Percentiles rank a stretch among this genome's conserved stretches.
Conservation (phyloP, 495 filamentous ascomycete species). For the Thermochaetoides thermophila region DNA sequence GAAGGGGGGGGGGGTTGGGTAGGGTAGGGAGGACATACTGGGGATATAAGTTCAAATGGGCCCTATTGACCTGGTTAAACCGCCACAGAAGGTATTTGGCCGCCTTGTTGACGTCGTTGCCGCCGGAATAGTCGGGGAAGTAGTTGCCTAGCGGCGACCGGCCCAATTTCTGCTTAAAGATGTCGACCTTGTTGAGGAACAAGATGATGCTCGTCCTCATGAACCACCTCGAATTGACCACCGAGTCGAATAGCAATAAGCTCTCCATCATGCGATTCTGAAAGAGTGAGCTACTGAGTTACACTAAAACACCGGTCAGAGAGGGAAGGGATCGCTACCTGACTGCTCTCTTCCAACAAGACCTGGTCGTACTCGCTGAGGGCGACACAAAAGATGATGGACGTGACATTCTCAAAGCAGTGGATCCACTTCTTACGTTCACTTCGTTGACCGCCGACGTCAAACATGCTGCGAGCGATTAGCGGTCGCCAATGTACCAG, state of each 20-base stretch:
- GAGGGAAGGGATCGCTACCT: constrained; percentile 55
- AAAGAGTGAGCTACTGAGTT: no score
- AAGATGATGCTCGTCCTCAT: constrained; percentile 97
- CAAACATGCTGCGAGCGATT: constrained; percentile 68
- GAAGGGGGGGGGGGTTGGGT: constrained; percentile 19
- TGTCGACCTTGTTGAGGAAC: constrained; percentile 96
- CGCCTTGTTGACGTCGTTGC: constrained; percentile 92
- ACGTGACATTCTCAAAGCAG: constrained; percentile 98
- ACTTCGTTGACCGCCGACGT: constrained; percentile 91
- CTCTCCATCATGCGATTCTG: constrained; percentile 99
- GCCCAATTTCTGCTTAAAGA: constrained; percentile 87
- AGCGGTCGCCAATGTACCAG: constrained; percentile 11
- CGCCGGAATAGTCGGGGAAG: constrained; percentile 95
- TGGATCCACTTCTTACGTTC: constrained; percentile 99
- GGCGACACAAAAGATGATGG: constrained; percentile 99
- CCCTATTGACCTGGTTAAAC: constrained; percentile 96
- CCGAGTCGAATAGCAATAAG: constrained; percentile 92
- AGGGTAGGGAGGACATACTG: constrained; percentile 50
- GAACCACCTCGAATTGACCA: constrained; percentile 98
- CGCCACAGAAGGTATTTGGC: constrained; percentile 96
- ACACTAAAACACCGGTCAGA: no score
- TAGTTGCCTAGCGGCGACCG: constrained; percentile 82
- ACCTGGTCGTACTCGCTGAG: constrained; percentile 98
- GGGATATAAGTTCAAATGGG: constrained; percentile 90
- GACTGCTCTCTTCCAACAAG: constrained; percentile 88